These are phyloP conservation scores for Colletotrichum sublineola DNA, from an alignment of 2,329 filamentous ascomycete genomes.

Conservation along the genomic window DNA sequence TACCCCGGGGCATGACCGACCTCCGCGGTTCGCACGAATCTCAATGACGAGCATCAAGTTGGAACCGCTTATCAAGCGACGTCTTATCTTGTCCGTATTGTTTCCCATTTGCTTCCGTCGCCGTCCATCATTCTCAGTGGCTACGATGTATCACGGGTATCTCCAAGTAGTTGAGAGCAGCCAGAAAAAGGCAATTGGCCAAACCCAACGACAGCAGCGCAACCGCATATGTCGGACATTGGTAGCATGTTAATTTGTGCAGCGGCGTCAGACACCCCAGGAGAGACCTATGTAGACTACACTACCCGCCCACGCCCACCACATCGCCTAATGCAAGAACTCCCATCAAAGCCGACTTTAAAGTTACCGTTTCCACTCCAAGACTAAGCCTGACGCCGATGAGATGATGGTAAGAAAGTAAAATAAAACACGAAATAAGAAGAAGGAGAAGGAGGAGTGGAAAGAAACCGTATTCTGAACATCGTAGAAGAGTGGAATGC, in stretches of 20 bases:
- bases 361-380: constrained; percentile 24
- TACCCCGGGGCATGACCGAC: not conserved
- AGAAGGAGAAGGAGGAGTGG: not conserved
- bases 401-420: constrained; percentile 29
- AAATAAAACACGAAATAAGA: not conserved
- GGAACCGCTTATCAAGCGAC: not conserved
- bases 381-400: constrained; percentile 39
- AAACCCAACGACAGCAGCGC: not conserved
- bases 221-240: not conserved
- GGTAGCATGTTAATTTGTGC: constrained; percentile 31
- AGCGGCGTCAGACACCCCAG: constrained; percentile 31
- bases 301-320: constrained; percentile 29
- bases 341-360: constrained; percentile 29
- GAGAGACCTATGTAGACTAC: constrained; percentile 35
- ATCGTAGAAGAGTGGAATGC: constrained; percentile 26
- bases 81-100: not conserved
- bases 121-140: not conserved
- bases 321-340: constrained; percentile 33
- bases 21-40: not conserved
- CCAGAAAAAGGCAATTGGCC: not conserved
- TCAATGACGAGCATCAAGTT: not conserved
- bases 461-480: constrained; percentile 31
- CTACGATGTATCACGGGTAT: not conserved
- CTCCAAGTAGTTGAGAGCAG: not conserved
- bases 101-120: too few species aligned